Conservation (phyloP, 176 grass and related monocot genomes). For the Zizania latifolia region DNA sequence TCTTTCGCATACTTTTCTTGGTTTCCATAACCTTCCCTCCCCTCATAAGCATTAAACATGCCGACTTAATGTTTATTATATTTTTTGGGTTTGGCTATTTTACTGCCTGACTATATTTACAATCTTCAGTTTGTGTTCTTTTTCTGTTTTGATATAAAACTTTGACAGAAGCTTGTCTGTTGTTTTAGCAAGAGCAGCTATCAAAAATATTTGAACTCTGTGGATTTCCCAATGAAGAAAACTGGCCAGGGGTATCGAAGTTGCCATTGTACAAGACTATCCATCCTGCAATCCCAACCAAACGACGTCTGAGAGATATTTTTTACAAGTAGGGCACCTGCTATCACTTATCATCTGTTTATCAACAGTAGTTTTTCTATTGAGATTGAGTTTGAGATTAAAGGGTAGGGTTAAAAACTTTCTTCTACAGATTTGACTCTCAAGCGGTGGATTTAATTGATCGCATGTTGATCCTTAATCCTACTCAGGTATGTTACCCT, state of each 20-base stretch:
- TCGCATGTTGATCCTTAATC: conserved; percentile 62
- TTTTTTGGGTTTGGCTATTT: neutral
- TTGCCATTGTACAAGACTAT: conserved; percentile 61
- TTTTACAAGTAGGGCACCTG: conserved; percentile 53
- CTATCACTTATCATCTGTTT: neutral
- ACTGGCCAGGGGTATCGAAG: conserved; percentile 65
- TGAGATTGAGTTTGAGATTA: conserved; percentile 10
- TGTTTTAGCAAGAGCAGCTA: conserved; percentile 63
- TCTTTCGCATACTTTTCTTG: neutral
- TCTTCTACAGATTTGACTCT: conserved; percentile 43
- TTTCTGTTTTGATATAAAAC: conserved; percentile 11
- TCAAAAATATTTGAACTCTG: conserved; percentile 76
- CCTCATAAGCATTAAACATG: neutral
- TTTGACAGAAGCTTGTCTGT: conserved; percentile 16
- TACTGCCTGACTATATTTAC: neutral
- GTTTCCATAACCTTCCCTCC: neutral
- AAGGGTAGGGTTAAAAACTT: neutral
- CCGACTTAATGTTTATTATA: neutral
- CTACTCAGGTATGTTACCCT: conserved; percentile 48
- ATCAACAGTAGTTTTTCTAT: conserved; percentile 14
- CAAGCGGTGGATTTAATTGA: conserved; percentile 62
- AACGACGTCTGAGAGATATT: conserved; percentile 46
- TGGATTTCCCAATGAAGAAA: conserved; percentile 70
- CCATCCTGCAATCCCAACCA: conserved; percentile 43
- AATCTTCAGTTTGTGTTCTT: neutral